A percentile compares a stretch with the other conserved stretches of the same genome.
Evolutionary conservation across 495 filamentous ascomycete genomes (phyloP).

Genomic region (Chlorociboria aeruginascens): DNA sequence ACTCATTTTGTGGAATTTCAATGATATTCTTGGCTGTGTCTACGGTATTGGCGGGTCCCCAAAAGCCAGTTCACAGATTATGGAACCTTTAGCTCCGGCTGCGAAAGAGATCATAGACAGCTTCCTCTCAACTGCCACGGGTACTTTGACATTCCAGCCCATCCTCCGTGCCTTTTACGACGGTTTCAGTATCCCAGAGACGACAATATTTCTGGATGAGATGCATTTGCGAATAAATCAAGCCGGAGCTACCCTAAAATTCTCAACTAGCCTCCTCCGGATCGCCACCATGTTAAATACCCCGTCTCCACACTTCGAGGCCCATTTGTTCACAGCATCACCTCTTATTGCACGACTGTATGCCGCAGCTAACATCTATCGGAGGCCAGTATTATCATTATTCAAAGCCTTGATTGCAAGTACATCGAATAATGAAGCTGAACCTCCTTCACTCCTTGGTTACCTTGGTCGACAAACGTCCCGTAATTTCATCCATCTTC

Average conservation of each 20-base stretch:
- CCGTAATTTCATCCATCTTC: slow-evolving; percentile 67
- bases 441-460: slow-evolving; percentile 83
- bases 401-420: slow-evolving; percentile 64
- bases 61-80: slow-evolving; percentile 39
- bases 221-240: slow-evolving; percentile 46
- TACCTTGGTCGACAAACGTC: slow-evolving; percentile 73
- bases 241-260: slow-evolving; percentile 47
- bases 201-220: slow-evolving; percentile 45
- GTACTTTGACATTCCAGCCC: slow-evolving; percentile 63
- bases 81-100: slow-evolving; percentile 51
- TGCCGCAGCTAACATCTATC: slow-evolving; percentile 56
- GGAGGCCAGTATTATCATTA: slow-evolving; percentile 49
- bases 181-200: slow-evolving; percentile 51
- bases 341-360: slow-evolving; percentile 69
- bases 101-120: slow-evolving; percentile 65
- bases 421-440: slow-evolving; percentile 46
- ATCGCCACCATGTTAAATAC: slow-evolving; percentile 52
- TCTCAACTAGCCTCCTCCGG: slow-evolving; percentile 57
- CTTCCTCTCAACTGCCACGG: slow-evolving; percentile 57
- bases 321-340: slow-evolving; percentile 65
- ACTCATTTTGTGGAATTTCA: slow-evolving; percentile 52
- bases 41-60: slow-evolving; percentile 49
- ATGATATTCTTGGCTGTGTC: slow-evolving; percentile 54
- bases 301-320: slow-evolving; percentile 53
- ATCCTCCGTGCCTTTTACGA: slow-evolving; percentile 59